A percentile compares a stretch with the other conserved stretches of the same genome.
These are phyloP conservation scores for Hypoxylon sp. DNA, from an alignment of 2,329 filamentous ascomycete genomes.

Conservation along the genomic window DNA sequence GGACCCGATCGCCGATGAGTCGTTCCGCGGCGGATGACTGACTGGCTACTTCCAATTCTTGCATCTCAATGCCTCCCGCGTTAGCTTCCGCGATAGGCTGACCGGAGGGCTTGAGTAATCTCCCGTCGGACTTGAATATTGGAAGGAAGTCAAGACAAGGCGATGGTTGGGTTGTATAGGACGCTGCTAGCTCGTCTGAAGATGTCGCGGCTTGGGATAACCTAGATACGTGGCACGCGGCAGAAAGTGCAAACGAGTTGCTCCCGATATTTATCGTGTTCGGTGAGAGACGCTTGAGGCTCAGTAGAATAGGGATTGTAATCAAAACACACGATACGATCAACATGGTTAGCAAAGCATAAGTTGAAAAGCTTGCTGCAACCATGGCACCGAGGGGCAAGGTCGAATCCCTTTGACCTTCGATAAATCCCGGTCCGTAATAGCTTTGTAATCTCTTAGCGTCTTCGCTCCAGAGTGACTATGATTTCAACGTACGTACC, in stretches of 20 bases:
- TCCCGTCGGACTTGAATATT: neutral
- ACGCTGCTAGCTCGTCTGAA: neutral
- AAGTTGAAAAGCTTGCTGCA: constrained; percentile 22
- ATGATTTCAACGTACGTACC: constrained; percentile 15
- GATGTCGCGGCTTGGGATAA: constrained; percentile 14
- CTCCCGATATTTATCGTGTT: constrained; percentile 31
- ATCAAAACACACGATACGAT: constrained; percentile 18
- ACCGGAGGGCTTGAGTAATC: neutral
- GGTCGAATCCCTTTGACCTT: constrained; percentile 4
- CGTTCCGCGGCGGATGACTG: neutral
- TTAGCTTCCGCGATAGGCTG: neutral
- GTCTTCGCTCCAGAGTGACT: neutral
- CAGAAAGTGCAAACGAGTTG: constrained; percentile 38
- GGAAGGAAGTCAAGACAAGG: neutral
- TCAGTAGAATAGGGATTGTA: constrained; percentile 23
- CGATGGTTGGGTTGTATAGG: too few species aligned
- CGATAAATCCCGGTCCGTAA: constrained; percentile 10
- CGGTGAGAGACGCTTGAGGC: constrained; percentile 24
- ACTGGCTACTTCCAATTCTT: neutral
- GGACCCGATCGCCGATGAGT: neutral
- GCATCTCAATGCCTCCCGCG: constrained; percentile 12
- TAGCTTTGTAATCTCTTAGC: constrained; percentile 14
- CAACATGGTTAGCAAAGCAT: constrained; percentile 22
- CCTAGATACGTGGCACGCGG: constrained; percentile 37
- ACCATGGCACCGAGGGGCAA: constrained; percentile 26